Evolutionary conservation across 805 yeast species (phyloP), one percentile per base, ranked within the genome.

Genomic region (Hanseniaspora nectarophila): DNA sequence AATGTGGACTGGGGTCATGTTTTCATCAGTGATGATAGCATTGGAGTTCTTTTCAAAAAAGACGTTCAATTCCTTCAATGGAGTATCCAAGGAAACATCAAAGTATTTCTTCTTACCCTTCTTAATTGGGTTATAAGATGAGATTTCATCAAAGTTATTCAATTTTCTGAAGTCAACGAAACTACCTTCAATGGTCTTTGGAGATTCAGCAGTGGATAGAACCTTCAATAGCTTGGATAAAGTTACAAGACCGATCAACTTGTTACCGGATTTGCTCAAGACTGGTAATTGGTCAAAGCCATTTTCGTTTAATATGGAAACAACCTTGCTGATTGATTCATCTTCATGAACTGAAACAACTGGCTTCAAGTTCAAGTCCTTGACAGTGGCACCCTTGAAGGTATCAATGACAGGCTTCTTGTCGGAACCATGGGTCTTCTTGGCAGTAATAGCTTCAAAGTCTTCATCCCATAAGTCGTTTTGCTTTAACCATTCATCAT

Each of bases 271-370:
- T 35, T 61, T 61, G 43, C 70, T 60, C 57, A 84, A 73, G 2
- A 85, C 94, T 20, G 95, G 95, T 59, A 85, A 70, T 68, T 85
- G 95, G 64, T 85, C 95, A 60, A 85, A 85, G 1, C 87, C 88
- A 62, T 85, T 82, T 51, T 76, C 74, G 60, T 81, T 83, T 64
- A 85, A 71, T 54, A 83, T 72, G 59, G 79, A 77, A 62, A 85
- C 78, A 33, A 86, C 88, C 56, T 74, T 74, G 34, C 76, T 72
- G 45, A 81, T 76, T 37, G 78, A 73, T 57, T 82, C 83, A 48
- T 73, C 67, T 48, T 75, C 73, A 48, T 74, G 70, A 46, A 85
- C 87, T 38, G 90, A 76, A 50, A 84, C 86, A 45, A 85, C 92
- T 9, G 95, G 90, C 57, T 82, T 82, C 66, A 85, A 73, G 38